Evolutionary conservation across 352 stramenopile species (phyloP).

Genomic region (Pythium myriotylum): DNA sequence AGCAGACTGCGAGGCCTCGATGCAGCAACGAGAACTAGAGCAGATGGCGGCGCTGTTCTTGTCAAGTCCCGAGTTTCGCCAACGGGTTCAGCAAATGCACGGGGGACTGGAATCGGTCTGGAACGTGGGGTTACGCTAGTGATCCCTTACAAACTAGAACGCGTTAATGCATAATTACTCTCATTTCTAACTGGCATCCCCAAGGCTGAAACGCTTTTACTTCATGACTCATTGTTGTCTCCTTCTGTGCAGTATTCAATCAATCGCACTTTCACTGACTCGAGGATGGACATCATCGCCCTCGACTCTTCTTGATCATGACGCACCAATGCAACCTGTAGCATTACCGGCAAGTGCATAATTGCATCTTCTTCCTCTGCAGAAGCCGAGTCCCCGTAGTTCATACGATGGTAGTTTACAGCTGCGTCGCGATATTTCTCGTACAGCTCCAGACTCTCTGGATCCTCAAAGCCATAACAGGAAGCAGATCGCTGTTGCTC

Average conservation of each 20-base stretch:
- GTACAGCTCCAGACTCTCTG: constrained; percentile 77
- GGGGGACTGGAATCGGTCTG: constrained; percentile 5
- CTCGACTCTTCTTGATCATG: constrained; percentile 68
- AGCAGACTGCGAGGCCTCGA: not conserved
- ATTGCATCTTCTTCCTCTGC: constrained; percentile 88
- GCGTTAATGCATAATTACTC: no score
- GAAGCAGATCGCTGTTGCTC: constrained; percentile 50
- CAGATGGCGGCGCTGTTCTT: constrained; percentile 20
- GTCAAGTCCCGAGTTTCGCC: constrained; percentile 20
- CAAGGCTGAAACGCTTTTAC: no score
- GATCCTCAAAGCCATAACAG: constrained; percentile 76
- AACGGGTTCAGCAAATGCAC: constrained; percentile 18
- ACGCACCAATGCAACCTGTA: constrained; percentile 76
- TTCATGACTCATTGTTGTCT: constrained; percentile 46
- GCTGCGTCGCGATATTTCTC: constrained; percentile 86
- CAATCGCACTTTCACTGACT: constrained; percentile 73
- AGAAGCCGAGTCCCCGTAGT: constrained; percentile 73
- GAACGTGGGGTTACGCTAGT: not conserved
- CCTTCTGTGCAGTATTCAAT: constrained; percentile 51
- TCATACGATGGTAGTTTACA: constrained; percentile 85
- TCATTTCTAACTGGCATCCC: no score
- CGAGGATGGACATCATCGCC: constrained; percentile 77
- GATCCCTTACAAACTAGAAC: no score
- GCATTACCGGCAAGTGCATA: constrained; percentile 89
- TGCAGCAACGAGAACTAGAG: constrained; percentile 19